Conservation (phyloP, 2,329 filamentous ascomycete genomes). For the Aspergillus intermedius region DNA sequence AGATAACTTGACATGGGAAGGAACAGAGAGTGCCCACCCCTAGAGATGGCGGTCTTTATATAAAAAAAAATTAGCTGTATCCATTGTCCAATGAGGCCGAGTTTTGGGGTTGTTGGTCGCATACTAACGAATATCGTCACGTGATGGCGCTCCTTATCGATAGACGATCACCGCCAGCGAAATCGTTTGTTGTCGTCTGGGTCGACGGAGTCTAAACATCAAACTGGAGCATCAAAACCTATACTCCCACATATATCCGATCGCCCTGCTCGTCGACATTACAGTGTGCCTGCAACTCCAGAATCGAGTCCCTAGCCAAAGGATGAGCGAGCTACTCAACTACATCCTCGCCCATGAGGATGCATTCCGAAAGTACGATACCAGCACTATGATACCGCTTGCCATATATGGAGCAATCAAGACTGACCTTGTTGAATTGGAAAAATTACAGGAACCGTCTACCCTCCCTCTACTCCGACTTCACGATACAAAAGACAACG, state of each 20-base stretch:
- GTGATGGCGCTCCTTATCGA: slow-evolving; percentile 3
- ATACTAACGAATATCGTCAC: neutral
- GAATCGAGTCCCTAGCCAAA: neutral
- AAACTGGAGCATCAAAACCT: neutral
- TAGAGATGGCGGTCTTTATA: too few species aligned
- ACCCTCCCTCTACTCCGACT: slow-evolving; percentile 83
- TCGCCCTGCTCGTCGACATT: neutral
- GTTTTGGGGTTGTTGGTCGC: neutral
- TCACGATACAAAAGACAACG: slow-evolving; percentile 62
- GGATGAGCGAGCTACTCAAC: slow-evolving; percentile 56
- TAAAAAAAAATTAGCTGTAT: too few species aligned
- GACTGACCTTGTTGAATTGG: slow-evolving; percentile 1
- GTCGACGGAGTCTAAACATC: neutral
- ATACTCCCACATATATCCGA: neutral
- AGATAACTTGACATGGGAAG: too few species aligned
- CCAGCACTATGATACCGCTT: neutral
- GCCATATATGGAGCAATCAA: neutral
- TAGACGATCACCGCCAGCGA: neutral
- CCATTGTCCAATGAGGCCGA: neutral
- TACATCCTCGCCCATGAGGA: slow-evolving; percentile 58
- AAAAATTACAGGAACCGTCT: slow-evolving; percentile 57
- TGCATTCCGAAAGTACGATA: slow-evolving; percentile 52
- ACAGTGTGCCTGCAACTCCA: neutral
- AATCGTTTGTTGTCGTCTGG: slow-evolving; percentile 2
- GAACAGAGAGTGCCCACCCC: too few species aligned